A percentile compares a stretch with the other conserved stretches of the same genome.
Evolutionary conservation across 768 basidiomycete genomes (phyloP).

Genomic region (Kockovaella imperatae): DNA sequence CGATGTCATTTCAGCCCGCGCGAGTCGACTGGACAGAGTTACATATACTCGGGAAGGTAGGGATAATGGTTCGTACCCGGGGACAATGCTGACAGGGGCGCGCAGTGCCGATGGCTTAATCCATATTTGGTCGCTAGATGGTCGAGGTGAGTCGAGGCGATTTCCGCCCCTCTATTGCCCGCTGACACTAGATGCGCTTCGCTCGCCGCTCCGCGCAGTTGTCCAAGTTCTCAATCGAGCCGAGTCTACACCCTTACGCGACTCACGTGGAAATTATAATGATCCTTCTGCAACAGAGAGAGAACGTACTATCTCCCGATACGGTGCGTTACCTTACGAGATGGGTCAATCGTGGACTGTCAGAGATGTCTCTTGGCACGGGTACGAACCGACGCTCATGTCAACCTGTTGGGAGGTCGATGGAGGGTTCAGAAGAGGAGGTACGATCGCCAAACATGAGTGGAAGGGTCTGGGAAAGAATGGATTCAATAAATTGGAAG

Average conservation of each 20-base stretch:
- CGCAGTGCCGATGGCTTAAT: conserved; percentile 31
- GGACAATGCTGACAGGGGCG: background rate
- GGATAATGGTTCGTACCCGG: conserved; percentile 46
- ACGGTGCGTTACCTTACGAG: conserved; percentile 1
- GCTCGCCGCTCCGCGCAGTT: background rate
- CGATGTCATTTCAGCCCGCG: conserved; percentile 91
- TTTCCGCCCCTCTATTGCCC: background rate
- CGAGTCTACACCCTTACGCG: conserved; percentile 60
- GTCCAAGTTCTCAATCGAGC: conserved; percentile 63
- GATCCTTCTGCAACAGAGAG: conserved; percentile 64
- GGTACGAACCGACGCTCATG: conserved; percentile 82
- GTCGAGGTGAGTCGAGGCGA: conserved; percentile 46
- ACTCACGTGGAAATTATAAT: conserved; percentile 32
- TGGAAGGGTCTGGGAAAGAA: conserved; percentile 85
- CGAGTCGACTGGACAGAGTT: conserved; percentile 84
- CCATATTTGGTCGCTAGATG: conserved; percentile 93
- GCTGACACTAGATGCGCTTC: background rate
- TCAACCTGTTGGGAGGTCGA: conserved; percentile 78
- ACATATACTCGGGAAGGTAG: conserved; percentile 86
- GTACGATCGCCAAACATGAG: conserved; percentile 82
- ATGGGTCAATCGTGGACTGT: conserved; percentile 52
- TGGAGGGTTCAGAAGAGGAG: conserved; percentile 51
- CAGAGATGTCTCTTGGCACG: conserved; percentile 93
- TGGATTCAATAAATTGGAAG: conserved; percentile 53
- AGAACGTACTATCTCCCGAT: conserved; percentile 9